Evolutionary conservation across 352 stramenopile species (phyloP).

Genomic region (Phytopythium montanum): DNA sequence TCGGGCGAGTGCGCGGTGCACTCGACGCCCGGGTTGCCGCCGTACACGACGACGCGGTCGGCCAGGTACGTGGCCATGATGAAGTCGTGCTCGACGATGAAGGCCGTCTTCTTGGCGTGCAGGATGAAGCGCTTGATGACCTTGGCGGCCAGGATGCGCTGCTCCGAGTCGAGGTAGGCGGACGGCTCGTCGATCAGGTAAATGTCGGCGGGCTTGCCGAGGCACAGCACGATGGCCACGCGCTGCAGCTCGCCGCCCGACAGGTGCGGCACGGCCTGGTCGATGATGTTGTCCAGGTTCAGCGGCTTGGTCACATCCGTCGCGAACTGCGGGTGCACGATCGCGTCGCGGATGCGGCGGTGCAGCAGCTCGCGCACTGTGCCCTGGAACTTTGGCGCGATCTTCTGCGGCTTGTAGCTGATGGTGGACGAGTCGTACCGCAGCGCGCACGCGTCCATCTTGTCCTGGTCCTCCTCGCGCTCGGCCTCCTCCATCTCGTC

Average conservation of each 20-base stretch:
- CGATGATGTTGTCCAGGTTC: constrained; percentile 97
- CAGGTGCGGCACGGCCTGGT: constrained; percentile 97
- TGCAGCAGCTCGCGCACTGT: constrained; percentile 97
- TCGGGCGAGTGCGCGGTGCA: constrained; percentile 96
- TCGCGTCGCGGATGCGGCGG: constrained; percentile 96
- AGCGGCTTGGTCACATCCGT: constrained; percentile 99
- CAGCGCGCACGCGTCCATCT: constrained; percentile 73
- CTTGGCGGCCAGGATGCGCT: constrained; percentile 98
- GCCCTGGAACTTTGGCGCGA: constrained; percentile 92
- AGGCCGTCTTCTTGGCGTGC: constrained; percentile 99
- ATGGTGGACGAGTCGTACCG: constrained; percentile 84
- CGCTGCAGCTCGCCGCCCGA: constrained; percentile 99
- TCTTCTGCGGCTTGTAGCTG: constrained; percentile 99
- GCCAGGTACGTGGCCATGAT: constrained; percentile 99
- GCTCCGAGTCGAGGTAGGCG: constrained; percentile 99
- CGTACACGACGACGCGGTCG: constrained; percentile 95
- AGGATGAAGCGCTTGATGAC: constrained; percentile 99
- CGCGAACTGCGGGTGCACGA: constrained; percentile 98
- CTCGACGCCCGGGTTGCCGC: constrained; percentile 95
- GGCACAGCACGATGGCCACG: constrained; percentile 97
- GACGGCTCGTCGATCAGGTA: constrained; percentile 99
- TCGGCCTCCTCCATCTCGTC: constrained; percentile 94
- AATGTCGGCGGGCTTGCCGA: constrained; percentile 98
- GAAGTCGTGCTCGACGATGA: constrained; percentile 99
- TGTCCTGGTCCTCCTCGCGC: constrained; percentile 57